phyloP scores from a whole-genome alignment of 495 filamentous ascomycete genomes.

The Cryomyces antarcticus region DNA sequence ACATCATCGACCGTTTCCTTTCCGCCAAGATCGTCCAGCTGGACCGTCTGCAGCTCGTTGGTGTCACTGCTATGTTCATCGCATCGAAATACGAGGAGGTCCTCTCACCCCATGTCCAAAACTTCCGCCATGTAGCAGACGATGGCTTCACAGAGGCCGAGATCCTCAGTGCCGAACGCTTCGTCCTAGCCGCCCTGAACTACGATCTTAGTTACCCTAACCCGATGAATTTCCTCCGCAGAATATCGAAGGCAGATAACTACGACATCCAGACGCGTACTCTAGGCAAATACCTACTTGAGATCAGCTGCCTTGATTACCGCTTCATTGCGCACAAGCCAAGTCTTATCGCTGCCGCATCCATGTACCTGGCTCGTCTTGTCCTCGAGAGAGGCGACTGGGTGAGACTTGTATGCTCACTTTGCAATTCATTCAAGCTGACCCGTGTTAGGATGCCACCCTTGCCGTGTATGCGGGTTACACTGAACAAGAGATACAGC shows the following conservation, averaged over 20 bases:
- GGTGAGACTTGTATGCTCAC: conserved; percentile 33
- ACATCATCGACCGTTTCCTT: conserved; percentile 95
- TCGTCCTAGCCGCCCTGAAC: conserved; percentile 70
- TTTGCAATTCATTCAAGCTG: background rate
- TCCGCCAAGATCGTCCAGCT: conserved; percentile 83
- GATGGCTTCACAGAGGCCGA: conserved; percentile 92
- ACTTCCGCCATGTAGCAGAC: conserved; percentile 92
- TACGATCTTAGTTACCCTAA: conserved; percentile 98
- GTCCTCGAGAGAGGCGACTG: conserved; percentile 78
- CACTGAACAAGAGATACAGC: conserved; percentile 74
- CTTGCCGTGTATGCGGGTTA: conserved; percentile 90
- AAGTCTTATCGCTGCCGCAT: conserved; percentile 72
- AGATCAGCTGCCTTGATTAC: conserved; percentile 88
- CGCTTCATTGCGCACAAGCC: conserved; percentile 73
- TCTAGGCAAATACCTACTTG: conserved; percentile 93
- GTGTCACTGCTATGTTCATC: conserved; percentile 97
- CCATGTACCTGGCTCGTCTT: conserved; percentile 86
- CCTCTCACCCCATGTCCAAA: conserved; percentile 83
- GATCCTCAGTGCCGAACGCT: conserved; percentile 91
- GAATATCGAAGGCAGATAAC: conserved; percentile 95
- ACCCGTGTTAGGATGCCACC: conserved; percentile 48
- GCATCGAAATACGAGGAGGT: conserved; percentile 98
- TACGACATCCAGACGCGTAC: conserved; percentile 96
- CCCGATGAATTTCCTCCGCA: conserved; percentile 96
- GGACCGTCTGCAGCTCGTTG: conserved; percentile 86